Evolutionary conservation across 768 basidiomycete genomes (phyloP).

Genomic region (Clitopilus hobsonii): DNA sequence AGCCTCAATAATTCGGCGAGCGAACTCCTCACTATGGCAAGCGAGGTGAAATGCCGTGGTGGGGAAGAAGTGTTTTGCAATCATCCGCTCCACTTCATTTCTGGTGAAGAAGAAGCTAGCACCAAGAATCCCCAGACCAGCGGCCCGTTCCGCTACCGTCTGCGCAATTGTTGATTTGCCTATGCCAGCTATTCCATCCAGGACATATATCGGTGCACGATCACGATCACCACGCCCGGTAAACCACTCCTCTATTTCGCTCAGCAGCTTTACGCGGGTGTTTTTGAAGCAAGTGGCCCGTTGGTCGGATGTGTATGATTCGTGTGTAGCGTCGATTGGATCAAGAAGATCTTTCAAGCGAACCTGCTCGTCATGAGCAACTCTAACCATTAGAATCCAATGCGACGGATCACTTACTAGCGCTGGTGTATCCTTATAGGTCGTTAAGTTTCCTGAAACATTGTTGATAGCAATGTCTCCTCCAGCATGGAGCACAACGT

Average conservation of each 20-base stretch:
- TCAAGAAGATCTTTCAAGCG: not conserved
- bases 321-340: not conserved
- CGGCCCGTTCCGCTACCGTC: not conserved
- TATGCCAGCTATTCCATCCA: not conserved
- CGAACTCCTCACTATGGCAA: not conserved
- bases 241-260: not conserved
- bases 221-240: not conserved
- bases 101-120: slow-evolving; percentile 2
- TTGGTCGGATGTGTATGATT: not conserved
- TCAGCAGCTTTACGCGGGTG: not conserved
- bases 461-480: not conserved
- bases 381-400: not conserved
- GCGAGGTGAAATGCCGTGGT: slow-evolving; percentile 1
- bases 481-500: not conserved
- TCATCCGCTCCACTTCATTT: not conserved
- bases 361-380: not conserved
- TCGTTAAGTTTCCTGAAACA: not conserved
- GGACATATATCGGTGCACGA: not conserved
- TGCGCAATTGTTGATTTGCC: slow-evolving; percentile 2
- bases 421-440: not conserved
- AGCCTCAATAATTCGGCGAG: not conserved
- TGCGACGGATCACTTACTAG: not conserved
- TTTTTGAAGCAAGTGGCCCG: not conserved
- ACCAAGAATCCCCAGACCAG: not conserved
- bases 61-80: not conserved